Evolutionary conservation across 192 early-diverging fungal species (phyloP), one percentile per base, ranked within the genome.

Genomic region (Entomortierella beljakovae): DNA sequence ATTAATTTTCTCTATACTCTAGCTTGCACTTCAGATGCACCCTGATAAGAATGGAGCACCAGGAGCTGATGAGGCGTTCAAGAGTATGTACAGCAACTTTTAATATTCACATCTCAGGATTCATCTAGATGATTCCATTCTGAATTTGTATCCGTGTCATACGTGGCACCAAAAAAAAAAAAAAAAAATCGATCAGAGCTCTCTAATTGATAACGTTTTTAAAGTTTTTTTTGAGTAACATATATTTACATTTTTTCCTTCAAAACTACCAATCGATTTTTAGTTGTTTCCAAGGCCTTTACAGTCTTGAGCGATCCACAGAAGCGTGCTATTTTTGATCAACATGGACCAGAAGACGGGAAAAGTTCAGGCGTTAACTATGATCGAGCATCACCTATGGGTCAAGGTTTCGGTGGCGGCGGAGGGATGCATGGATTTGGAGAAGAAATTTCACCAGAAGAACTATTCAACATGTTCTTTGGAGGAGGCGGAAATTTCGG

Each of bases 401-500:
- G 60, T 32, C 74, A 64, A 32, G 85, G 82, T 9, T 82, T 82
- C 55, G 80, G 80, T 3, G 81, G 84, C 18, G 77, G 69, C 53
- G 57, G 20, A 61, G 42, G 52, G 37, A 54, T 57, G 53, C 66
- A 67, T 52, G 66, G 82, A 42, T 79, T 68, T 29, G 75, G 77
- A 43, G 89, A 92, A 25, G 97, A 97, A 68, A 86, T 97, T 23
- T 90, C 89, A 22, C 96, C 97, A 25, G 97, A 99, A 72, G 97
- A 99, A 37, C 81, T 99, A 22, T 96, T 99, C 83, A 95, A 96
- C 70, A 96, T 96, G 93, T 99, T 99, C 70, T 97, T 98, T 82
- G 92, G 93, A 2, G 89, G 93, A 1, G 89, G 88, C 29, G 90
- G 91, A 35, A 82, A 79, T 13, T 84, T 89, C 49, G 85, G 90